A percentile compares a stretch with the other conserved stretches of the same genome.
Evolutionary conservation across 2,329 filamentous ascomycete species (phyloP).

Genomic region (Incumbomyces delicatus): DNA sequence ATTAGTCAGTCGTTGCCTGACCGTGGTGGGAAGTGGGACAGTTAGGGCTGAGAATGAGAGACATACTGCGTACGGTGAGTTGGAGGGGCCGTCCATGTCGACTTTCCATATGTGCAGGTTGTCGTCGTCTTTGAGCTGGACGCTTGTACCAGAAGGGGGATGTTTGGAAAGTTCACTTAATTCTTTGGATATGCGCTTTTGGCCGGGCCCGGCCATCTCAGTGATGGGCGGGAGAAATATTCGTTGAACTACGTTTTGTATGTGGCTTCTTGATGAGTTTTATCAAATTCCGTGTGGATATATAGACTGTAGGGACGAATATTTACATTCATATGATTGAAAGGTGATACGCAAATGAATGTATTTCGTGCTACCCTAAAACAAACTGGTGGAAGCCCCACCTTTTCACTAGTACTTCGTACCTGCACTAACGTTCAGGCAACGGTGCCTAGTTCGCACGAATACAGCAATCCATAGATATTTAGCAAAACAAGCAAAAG

Average conservation of each 20-base stretch:
- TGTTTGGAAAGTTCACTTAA: constrained; percentile 47
- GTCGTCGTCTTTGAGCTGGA: constrained; percentile 50
- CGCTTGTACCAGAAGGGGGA: constrained; percentile 48
- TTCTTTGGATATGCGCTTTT: constrained; percentile 46
- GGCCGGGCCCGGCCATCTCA: constrained; percentile 21
- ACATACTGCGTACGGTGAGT: constrained; percentile 55
- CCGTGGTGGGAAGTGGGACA: background rate
- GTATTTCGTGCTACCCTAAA: no score
- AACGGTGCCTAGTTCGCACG: no score
- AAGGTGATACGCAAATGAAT: no score
- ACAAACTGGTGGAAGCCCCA: background rate
- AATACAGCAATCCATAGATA: no score
- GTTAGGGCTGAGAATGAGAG: background rate
- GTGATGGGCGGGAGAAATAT: background rate
- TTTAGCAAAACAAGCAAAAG: no score
- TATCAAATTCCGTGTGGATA: no score
- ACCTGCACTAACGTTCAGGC: no score
- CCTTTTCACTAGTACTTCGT: background rate
- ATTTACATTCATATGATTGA: no score
- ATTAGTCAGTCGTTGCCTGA: no score
- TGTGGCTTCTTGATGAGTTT: no score
- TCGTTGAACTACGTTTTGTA: no score
- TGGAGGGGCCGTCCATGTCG: constrained; percentile 54
- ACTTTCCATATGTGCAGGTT: constrained; percentile 62
- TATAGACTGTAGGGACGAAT: no score